phyloP scores from a whole-genome alignment of 495 filamentous ascomycete genomes.

The Penicillium canescens region DNA sequence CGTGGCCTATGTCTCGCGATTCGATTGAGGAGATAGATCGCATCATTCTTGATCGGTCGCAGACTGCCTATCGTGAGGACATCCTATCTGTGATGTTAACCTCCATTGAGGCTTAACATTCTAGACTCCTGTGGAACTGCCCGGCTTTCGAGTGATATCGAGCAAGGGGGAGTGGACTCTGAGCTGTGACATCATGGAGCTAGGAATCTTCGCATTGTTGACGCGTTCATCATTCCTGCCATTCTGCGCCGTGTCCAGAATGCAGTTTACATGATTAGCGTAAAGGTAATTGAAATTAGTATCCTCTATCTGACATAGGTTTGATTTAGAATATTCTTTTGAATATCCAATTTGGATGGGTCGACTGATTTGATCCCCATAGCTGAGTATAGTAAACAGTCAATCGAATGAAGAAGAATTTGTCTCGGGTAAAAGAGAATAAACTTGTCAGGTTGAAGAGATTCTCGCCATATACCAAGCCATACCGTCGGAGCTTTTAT shows the following conservation, averaged over 20 bases:
- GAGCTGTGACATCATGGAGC: slow-evolving; percentile 49
- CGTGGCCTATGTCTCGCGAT: slow-evolving; percentile 52
- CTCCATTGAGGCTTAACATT: neutral
- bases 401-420: too few relatives aligned
- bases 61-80: slow-evolving; percentile 46
- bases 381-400: too few relatives aligned
- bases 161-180: slow-evolving; percentile 48
- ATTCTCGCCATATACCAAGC: too few relatives aligned
- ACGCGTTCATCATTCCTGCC: slow-evolving; percentile 23
- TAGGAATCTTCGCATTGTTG: slow-evolving; percentile 47
- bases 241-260: slow-evolving; percentile 26
- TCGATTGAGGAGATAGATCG: slow-evolving; percentile 55
- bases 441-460: too few relatives aligned
- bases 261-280: slow-evolving; percentile 52
- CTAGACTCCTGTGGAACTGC: slow-evolving; percentile 48
- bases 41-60: slow-evolving; percentile 48
- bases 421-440: too few relatives aligned
- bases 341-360: too few relatives aligned
- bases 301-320: too few relatives aligned
- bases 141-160: slow-evolving; percentile 44
- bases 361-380: too few relatives aligned
- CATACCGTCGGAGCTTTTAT: too few relatives aligned
- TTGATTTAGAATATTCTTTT: too few relatives aligned
- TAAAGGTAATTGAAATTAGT: slow-evolving; percentile 25
- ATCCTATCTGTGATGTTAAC: neutral